Percentiles rank a stretch among this genome's conserved stretches.
These are phyloP conservation scores for Mycosarcoma mackinlayi DNA, from an alignment of 1,284 basidiomycete species.

Conservation along the genomic window DNA sequence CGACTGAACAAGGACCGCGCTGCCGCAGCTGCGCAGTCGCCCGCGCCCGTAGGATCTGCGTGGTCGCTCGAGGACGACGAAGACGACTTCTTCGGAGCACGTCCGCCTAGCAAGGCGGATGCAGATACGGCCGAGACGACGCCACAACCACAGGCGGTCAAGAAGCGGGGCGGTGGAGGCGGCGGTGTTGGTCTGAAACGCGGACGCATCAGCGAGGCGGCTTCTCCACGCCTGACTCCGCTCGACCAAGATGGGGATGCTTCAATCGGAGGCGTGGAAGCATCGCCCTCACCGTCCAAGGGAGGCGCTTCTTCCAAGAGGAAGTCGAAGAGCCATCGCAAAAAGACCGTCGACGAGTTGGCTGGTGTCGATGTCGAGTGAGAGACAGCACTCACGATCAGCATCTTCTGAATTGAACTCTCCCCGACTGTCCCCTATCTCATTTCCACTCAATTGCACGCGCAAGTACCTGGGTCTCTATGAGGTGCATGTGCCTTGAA, in stretches of 20 bases:
- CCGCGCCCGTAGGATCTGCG: slow-evolving; percentile 26
- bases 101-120: slow-evolving; percentile 47
- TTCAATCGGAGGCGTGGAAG: slow-evolving; percentile 15
- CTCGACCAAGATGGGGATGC: slow-evolving; percentile 30
- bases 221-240: slow-evolving; percentile 40
- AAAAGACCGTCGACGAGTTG: slow-evolving; percentile 53
- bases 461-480: too few species aligned
- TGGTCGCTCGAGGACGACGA: slow-evolving; percentile 67
- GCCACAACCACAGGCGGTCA: slow-evolving; percentile 38
- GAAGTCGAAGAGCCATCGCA: slow-evolving; percentile 51
- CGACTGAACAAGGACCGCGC: slow-evolving; percentile 56
- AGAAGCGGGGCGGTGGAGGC: slow-evolving; percentile 18
- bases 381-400: too few species aligned
- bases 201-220: slow-evolving; percentile 31
- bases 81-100: slow-evolving; percentile 66
- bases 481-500: too few species aligned
- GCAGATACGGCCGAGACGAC: slow-evolving; percentile 50
- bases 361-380: slow-evolving; percentile 34
- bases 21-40: slow-evolving; percentile 32
- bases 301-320: slow-evolving; percentile 25
- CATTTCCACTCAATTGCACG: background rate
- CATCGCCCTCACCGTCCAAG: slow-evolving; percentile 19
- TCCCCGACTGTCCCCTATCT: too few species aligned
- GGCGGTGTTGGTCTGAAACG: slow-evolving; percentile 18
- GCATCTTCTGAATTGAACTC: too few species aligned